A percentile compares a stretch with the other conserved stretches of the same genome.
phyloP scores from a whole-genome alignment of 2,329 filamentous ascomycete genomes.

The Lasiodiplodia gonubiensis region DNA sequence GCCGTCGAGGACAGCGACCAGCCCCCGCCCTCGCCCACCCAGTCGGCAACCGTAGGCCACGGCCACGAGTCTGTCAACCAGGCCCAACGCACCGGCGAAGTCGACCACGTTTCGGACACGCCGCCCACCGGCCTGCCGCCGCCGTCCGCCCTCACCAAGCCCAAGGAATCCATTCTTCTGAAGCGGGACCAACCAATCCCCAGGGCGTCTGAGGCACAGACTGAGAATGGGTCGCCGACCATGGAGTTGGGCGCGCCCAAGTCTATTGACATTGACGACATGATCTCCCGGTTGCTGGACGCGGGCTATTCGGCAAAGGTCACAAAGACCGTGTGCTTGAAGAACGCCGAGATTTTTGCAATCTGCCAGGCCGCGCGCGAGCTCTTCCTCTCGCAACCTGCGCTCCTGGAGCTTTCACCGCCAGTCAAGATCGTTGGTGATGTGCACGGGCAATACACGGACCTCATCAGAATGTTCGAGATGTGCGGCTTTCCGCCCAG shows the following conservation, averaged over 20 bases:
- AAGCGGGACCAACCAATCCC: slow-evolving; percentile 75
- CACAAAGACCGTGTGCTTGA: slow-evolving; percentile 95
- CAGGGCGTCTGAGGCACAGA: slow-evolving; percentile 51
- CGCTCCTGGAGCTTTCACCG: slow-evolving; percentile 86
- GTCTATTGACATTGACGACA: slow-evolving; percentile 92
- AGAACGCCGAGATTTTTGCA: slow-evolving; percentile 95
- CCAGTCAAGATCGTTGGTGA: slow-evolving; percentile 98
- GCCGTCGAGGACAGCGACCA: slow-evolving; percentile 43
- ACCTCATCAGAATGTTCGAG: slow-evolving; percentile 95
- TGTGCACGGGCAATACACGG: slow-evolving; percentile 95
- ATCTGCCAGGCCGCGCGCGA: slow-evolving; percentile 91
- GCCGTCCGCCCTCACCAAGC: slow-evolving; percentile 65
- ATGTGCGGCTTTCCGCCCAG: slow-evolving; percentile 96
- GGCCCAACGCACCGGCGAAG: slow-evolving; percentile 85
- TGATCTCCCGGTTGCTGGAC: slow-evolving; percentile 92
- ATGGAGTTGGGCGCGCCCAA: slow-evolving; percentile 92
- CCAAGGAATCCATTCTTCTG: slow-evolving; percentile 88
- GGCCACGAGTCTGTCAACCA: slow-evolving; percentile 79
- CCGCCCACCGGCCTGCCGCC: slow-evolving; percentile 71
- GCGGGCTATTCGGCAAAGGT: slow-evolving; percentile 96
- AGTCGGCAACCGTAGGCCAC: slow-evolving; percentile 73
- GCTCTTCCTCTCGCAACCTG: slow-evolving; percentile 87
- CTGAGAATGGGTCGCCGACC: slow-evolving; percentile 56
- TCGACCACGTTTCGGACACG: slow-evolving; percentile 91
- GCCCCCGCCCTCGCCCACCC: slow-evolving; percentile 83